Percentiles rank a stretch among this genome's conserved stretches.
Evolutionary conservation across 73 alveolate species (phyloP).

Genomic region (Effrenium voratum): DNA sequence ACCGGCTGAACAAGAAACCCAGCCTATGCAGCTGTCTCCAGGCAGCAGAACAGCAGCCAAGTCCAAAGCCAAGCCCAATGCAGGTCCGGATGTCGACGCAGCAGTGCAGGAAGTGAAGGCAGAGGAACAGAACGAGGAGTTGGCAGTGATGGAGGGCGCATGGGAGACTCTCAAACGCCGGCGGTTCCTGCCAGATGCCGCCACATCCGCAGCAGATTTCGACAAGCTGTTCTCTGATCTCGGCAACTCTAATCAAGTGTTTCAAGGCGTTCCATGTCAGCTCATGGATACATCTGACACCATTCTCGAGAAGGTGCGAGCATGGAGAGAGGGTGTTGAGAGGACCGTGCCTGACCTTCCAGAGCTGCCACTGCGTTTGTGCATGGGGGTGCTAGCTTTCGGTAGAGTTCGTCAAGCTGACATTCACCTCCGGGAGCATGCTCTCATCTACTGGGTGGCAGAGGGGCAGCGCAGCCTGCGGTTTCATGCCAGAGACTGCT

Average conservation of each 20-base stretch:
- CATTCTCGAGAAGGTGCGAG: neutral
- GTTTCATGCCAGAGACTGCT: constrained; percentile 69
- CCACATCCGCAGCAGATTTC: neutral
- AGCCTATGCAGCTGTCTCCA: neutral
- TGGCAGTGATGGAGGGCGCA: neutral
- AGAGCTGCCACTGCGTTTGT: neutral
- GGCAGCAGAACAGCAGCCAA: neutral
- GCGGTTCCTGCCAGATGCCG: neutral
- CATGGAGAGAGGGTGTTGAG: neutral
- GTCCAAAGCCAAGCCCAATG: neutral
- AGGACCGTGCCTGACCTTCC: neutral
- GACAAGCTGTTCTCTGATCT: neutral
- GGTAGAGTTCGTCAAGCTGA: constrained; percentile 3
- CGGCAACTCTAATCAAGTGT: neutral
- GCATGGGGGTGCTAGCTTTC: neutral
- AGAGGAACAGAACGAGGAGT: neutral
- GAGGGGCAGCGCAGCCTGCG: constrained; percentile 20
- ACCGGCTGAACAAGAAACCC: neutral
- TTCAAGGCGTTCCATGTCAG: neutral
- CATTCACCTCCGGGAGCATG: constrained; percentile 20
- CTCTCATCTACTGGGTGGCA: constrained; percentile 31
- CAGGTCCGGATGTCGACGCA: neutral
- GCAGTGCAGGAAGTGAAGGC: neutral
- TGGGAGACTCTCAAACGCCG: neutral
- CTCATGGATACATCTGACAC: neutral